phyloP scores from a whole-genome alignment of 805 yeast genomes.

The Ogataea salicorniae region DNA sequence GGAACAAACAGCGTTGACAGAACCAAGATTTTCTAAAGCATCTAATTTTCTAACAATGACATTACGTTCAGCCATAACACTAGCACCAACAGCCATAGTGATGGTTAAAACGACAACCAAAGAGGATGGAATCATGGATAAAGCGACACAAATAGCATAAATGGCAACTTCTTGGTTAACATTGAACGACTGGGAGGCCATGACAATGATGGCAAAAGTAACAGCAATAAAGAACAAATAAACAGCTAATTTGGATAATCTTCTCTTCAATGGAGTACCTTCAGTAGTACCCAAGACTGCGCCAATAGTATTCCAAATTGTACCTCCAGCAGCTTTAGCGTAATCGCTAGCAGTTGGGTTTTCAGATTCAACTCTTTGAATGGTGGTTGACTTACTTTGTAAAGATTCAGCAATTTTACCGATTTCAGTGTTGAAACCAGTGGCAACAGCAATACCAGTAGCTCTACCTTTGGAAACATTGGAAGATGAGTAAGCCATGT shows the following conservation, averaged over 20 bases:
- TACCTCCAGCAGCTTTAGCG: conserved; percentile 39
- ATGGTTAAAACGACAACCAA: conserved; percentile 77
- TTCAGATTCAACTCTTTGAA: conserved; percentile 38
- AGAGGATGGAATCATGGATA: conserved; percentile 80
- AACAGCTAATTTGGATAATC: conserved; percentile 72
- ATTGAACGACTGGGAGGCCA: conserved; percentile 73
- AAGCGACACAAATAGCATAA: conserved; percentile 80
- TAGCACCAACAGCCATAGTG: conserved; percentile 81
- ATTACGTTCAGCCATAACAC: conserved; percentile 60
- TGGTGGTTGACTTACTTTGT: conserved; percentile 35
- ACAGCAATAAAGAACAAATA: conserved; percentile 71
- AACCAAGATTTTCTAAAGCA: conserved; percentile 74
- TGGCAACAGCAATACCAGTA: conserved; percentile 57
- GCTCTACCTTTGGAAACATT: conserved; percentile 73
- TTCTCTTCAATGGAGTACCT: conserved; percentile 80
- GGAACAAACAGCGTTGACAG: conserved; percentile 74
- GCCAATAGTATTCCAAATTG: conserved; percentile 53
- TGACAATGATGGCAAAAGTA: conserved; percentile 77
- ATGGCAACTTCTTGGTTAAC: conserved; percentile 82
- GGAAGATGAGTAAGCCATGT: conserved; percentile 67
- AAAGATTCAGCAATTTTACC: conserved; percentile 67
- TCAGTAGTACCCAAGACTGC: conserved; percentile 67
- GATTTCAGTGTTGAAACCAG: conserved; percentile 70
- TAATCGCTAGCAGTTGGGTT: conserved; percentile 44
- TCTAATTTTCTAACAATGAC: conserved; percentile 75